These are phyloP conservation scores for Passiflora organensis DNA, from an alignment of 345 rosid species.

Conservation along the genomic window DNA sequence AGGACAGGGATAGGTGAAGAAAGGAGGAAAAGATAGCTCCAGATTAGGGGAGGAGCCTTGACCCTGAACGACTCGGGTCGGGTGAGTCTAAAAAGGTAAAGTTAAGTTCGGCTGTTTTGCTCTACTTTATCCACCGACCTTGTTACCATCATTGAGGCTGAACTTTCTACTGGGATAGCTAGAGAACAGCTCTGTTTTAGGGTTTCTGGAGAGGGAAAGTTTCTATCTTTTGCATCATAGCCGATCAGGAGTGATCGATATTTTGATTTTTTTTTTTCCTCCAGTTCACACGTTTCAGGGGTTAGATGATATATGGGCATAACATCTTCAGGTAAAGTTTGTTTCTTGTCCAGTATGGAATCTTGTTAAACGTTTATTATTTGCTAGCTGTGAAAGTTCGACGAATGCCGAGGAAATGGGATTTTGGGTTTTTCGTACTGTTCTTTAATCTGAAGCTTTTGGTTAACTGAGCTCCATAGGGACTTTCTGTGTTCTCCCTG, in stretches of 20 bases:
- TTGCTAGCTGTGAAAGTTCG: slow-evolving; percentile 13
- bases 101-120: slow-evolving; percentile 2
- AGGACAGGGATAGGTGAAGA: too few species aligned
- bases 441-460: not conserved
- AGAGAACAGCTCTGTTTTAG: slow-evolving; percentile 16
- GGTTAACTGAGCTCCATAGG: not conserved
- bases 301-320: slow-evolving; percentile 28
- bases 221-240: not conserved
- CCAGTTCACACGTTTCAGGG: not conserved
- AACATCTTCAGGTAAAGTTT: slow-evolving; percentile 39
- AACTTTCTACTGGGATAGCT: slow-evolving; percentile 17
- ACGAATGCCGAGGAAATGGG: not conserved
- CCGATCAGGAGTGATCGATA: slow-evolving; percentile 11
- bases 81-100: slow-evolving; percentile 12
- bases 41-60: not conserved
- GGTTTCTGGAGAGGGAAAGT: slow-evolving; percentile 16
- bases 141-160: slow-evolving; percentile 11
- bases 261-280: not conserved
- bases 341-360: not conserved
- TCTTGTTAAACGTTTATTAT: slow-evolving; percentile 5
- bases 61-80: slow-evolving; percentile 20
- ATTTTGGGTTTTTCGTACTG: not conserved
- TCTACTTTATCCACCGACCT: slow-evolving; percentile 18
- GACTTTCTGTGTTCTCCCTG: not conserved
- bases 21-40: too few species aligned